Evolutionary conservation across 208 protist genomes (phyloP).

Genomic region (Leishmania martiniquensis): DNA sequence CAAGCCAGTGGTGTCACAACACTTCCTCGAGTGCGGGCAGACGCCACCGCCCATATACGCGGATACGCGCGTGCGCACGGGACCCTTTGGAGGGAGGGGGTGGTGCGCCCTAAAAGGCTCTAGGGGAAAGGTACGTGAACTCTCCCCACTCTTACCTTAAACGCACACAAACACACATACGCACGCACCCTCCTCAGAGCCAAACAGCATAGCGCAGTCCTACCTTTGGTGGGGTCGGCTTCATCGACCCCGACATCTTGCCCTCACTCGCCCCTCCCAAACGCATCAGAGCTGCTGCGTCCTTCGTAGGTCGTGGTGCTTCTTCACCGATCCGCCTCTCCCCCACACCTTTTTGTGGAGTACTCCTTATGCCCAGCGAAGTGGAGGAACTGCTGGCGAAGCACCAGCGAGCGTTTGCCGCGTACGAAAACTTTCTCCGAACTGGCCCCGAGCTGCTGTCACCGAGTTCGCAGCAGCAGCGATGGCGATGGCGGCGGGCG

Average conservation of each 20-base stretch:
- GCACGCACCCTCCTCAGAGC: not conserved
- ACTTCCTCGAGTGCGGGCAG: no score
- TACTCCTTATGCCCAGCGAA: conserved; percentile 1
- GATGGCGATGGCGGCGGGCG: not conserved
- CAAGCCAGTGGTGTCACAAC: no score
- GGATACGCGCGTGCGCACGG: no score
- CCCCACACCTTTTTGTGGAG: not conserved
- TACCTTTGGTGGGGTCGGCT: no score
- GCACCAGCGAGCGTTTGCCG: conserved; percentile 17
- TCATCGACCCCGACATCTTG: not conserved
- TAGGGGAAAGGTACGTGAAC: no score
- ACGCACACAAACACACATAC: not conserved
- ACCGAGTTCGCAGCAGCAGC: not conserved
- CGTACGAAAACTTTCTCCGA: conserved; percentile 15
- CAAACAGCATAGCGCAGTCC: not conserved
- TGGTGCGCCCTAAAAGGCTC: no score
- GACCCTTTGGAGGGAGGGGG: no score
- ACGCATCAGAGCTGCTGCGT: not conserved
- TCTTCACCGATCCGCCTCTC: not conserved
- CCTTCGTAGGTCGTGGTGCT: not conserved
- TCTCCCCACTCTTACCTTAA: not conserved
- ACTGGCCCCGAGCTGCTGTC: conserved; percentile 1
- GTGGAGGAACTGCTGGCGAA: conserved; percentile 19
- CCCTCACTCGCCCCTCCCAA: not conserved
- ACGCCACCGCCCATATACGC: no score